Conservation (phyloP, 805 yeast genomes). For the Myxozyma mucilagina region DNA sequence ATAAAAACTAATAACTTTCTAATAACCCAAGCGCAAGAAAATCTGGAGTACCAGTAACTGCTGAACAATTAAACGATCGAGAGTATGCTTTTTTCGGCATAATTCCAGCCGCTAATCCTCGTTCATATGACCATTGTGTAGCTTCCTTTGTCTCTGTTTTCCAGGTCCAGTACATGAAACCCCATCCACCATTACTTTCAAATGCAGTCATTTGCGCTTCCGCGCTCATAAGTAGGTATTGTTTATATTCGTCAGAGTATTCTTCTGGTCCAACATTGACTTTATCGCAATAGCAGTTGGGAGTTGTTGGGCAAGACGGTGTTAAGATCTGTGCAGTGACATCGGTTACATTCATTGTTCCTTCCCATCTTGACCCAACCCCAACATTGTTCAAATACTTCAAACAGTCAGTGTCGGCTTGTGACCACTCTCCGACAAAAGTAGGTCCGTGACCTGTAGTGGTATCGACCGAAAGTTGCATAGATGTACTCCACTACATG, state of each 20-base stretch:
- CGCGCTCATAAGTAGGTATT: conserved; percentile 61
- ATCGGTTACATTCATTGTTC: conserved; percentile 46
- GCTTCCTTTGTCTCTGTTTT: conserved; percentile 58
- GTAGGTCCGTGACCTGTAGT: conserved; percentile 62
- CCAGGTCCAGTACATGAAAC: conserved; percentile 78
- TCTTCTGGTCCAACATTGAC: conserved; percentile 46
- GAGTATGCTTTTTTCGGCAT: conserved; percentile 38
- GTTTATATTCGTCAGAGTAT: conserved; percentile 59
- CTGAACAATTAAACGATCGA: conserved; percentile 35
- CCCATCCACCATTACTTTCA: conserved; percentile 72
- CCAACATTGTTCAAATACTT: conserved; percentile 80
- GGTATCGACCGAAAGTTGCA: conserved; percentile 54
- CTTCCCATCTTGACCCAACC: conserved; percentile 75
- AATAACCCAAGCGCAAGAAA: conserved; percentile 36
- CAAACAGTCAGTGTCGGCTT: conserved; percentile 85
- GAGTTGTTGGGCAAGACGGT: conserved; percentile 42
- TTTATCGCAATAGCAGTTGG: conserved; percentile 53
- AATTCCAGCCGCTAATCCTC: conserved; percentile 37
- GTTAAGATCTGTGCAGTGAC: conserved; percentile 30
- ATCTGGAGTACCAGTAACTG: conserved; percentile 33
- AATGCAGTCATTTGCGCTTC: conserved; percentile 83
- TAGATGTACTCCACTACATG: conserved; percentile 52
- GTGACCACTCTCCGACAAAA: conserved; percentile 79
- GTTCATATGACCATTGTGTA: conserved; percentile 41
- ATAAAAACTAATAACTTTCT: conserved; percentile 32